phyloP scores from a whole-genome alignment of 306 rosid species.

The Citrullus mucosospermus region DNA sequence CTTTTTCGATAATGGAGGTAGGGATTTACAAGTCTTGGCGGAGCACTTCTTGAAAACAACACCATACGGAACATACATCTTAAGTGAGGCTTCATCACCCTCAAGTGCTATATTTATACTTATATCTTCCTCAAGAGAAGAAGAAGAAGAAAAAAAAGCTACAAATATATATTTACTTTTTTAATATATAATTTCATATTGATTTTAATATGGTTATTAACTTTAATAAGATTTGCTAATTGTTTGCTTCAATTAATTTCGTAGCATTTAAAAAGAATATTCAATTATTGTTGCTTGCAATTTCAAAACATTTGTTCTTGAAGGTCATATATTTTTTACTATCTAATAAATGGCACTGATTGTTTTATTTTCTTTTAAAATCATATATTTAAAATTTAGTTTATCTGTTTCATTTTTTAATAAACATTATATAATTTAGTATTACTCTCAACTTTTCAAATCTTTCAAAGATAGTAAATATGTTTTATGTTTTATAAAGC shows the following conservation, averaged over 20 bases:
- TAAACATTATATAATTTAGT: background rate
- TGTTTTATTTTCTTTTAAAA: background rate
- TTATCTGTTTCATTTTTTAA: background rate
- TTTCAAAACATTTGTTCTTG: background rate
- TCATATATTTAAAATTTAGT: background rate
- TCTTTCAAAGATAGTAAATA: background rate
- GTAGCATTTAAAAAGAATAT: background rate
- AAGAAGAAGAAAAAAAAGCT: too few species aligned
- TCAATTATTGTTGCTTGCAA: background rate
- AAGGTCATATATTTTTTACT: background rate
- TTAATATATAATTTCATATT: background rate
- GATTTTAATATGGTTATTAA: background rate
- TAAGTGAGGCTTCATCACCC: conserved; percentile 32
- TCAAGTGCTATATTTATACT: background rate
- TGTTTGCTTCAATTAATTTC: background rate
- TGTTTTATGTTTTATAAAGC: background rate
- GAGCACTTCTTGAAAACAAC: conserved; percentile 80
- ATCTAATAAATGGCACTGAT: background rate
- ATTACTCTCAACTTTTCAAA: background rate
- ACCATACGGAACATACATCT: conserved; percentile 64
- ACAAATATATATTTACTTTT: background rate
- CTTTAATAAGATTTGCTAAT: background rate
- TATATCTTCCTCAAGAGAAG: background rate
- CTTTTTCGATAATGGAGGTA: conserved; percentile 47
- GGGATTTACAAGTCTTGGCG: conserved; percentile 96